Evolutionary conservation across 2,329 filamentous ascomycete species (phyloP), one percentile per base, ranked within the genome.

Genomic region (Tympanopsis confertula): DNA sequence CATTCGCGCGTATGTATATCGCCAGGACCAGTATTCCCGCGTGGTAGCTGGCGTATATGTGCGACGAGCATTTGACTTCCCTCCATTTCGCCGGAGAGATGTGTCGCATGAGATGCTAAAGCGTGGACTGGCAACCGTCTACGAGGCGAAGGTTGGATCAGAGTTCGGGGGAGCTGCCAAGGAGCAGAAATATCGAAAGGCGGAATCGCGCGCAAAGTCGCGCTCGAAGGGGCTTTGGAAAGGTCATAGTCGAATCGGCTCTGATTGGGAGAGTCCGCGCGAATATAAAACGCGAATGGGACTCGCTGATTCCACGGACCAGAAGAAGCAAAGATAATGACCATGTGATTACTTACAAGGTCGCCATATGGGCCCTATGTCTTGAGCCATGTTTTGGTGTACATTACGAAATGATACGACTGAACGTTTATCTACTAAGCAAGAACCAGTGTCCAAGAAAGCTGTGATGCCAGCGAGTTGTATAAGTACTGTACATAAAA

Each of bases 101-200:
- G 68, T 80, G 1, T 74, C 74, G 3, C 55, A 74, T 42, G 68
- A 75, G 50, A 81, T 81, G 75, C 50, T 81, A 42, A 69, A 62
- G 51, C 59, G 57, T 18, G 76, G 76, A 1, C 50, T 76, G 40
- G 76, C 74, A 22, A 78, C 74, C 4, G 67, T 81, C 3, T 81
- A 81, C 43, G 76, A 81, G 55, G 76, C 74, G 15, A 80, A 78
- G 50, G 62, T 60, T 19, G 76, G 75, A 3, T 66, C 66, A 5
- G 76, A 80, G 47, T 81, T 78, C 58, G 76, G 75, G 2, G 55
- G 59, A 4, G 50, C 51, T 4, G 54, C 49, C 7, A 51, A 55
- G 46, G 60, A 67, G 45, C 46, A 45, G 33, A 61, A 55, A 42
- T 69, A 68, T 45, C 50, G 61, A 20, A 50, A 50, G 19, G 61